Percentiles rank a stretch among this genome's conserved stretches.
phyloP scores from a whole-genome alignment of 495 filamentous ascomycete genomes.

The Neurospora hispaniola region DNA sequence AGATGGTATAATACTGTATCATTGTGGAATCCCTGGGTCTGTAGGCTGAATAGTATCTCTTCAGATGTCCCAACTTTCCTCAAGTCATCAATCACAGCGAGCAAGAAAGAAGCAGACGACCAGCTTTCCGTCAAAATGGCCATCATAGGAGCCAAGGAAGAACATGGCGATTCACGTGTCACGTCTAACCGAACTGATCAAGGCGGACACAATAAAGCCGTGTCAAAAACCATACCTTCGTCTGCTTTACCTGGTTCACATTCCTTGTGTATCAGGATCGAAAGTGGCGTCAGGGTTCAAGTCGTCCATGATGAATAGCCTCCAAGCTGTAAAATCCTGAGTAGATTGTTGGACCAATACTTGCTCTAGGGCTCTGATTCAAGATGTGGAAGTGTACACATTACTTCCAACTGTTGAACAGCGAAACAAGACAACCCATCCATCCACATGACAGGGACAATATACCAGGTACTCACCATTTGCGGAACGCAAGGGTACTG shows the following conservation, averaged over 20 bases:
- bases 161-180: slow-evolving; percentile 20
- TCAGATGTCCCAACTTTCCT: neutral
- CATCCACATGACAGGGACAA: no score
- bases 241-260: slow-evolving; percentile 49
- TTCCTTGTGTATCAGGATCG: slow-evolving; percentile 54
- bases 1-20: neutral
- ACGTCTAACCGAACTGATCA: slow-evolving; percentile 31
- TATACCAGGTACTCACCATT: no score
- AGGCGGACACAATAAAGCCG: slow-evolving; percentile 44
- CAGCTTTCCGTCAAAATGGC: slow-evolving; percentile 6
- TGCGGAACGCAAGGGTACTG: no score
- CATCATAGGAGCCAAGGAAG: slow-evolving; percentile 17
- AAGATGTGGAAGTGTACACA: no score
- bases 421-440: no score
- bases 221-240: slow-evolving; percentile 55
- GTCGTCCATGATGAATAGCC: slow-evolving; percentile 53
- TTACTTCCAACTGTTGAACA: no score
- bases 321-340: slow-evolving; percentile 51
- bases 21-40: neutral
- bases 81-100: neutral
- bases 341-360: slow-evolving; percentile 21
- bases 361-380: no score
- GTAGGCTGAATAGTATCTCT: neutral
- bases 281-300: slow-evolving; percentile 60
- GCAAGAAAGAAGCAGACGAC: neutral